Percentiles rank a stretch among this genome's conserved stretches.
phyloP scores from a whole-genome alignment of 2,329 filamentous ascomycete genomes.

The Diplodia sapinea region DNA sequence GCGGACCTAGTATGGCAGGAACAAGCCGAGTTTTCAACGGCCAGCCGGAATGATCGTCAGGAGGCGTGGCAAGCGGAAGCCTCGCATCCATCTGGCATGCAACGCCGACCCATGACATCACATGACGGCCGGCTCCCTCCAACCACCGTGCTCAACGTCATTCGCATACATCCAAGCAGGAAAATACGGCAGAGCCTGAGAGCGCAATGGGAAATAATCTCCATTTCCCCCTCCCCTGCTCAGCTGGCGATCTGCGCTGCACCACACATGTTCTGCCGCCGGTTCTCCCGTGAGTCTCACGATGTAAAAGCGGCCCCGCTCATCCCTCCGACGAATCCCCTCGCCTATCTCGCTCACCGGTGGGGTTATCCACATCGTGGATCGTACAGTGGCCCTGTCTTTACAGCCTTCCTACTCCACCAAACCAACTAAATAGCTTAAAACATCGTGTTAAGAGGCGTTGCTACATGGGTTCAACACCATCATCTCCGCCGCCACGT shows the following conservation, averaged over 20 bases:
- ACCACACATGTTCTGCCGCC: background rate
- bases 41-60: slow-evolving; percentile 20
- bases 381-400: background rate
- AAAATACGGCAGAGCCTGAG: slow-evolving; percentile 3
- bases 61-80: slow-evolving; percentile 14
- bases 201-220: background rate
- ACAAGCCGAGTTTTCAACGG: background rate
- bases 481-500: slow-evolving; percentile 16
- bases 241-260: slow-evolving; percentile 13
- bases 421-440: background rate
- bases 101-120: slow-evolving; percentile 24
- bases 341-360: slow-evolving; percentile 9
- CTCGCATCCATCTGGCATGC: background rate
- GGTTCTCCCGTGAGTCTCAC: background rate
- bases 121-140: slow-evolving; percentile 12
- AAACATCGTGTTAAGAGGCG: background rate
- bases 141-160: slow-evolving; percentile 22
- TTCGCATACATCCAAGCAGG: slow-evolving; percentile 5
- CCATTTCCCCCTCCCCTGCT: background rate
- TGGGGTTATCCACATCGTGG: background rate
- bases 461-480: slow-evolving; percentile 10
- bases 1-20: background rate
- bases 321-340: slow-evolving; percentile 11
- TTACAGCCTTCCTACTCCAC: background rate
- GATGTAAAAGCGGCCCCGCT: slow-evolving; percentile 14